Percentiles rank a stretch among this genome's conserved stretches.
These are phyloP conservation scores for Solanum medicagineum DNA, from an alignment of 257 asterid species.

Conservation along the genomic window DNA sequence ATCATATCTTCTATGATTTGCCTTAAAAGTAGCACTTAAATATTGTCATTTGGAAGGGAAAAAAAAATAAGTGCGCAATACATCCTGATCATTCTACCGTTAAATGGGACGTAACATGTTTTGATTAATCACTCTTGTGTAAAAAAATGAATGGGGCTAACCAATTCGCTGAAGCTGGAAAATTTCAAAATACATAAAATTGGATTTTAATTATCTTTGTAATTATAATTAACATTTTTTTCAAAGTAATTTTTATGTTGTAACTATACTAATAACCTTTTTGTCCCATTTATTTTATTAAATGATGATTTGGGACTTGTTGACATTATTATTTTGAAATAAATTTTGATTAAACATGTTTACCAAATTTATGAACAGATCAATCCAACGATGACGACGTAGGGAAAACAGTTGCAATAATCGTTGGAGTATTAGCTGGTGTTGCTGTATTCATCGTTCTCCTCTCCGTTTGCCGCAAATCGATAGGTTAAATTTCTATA, in stretches of 20 bases:
- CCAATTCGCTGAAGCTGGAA: background rate
- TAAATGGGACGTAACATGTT: background rate
- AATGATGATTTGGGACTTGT: background rate
- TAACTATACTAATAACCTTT: background rate
- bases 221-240: background rate
- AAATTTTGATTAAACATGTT: background rate
- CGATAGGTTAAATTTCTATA: conserved; percentile 18
- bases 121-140: background rate
- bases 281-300: background rate
- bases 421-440: conserved; percentile 64
- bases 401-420: conserved; percentile 73
- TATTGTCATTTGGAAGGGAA: accelerated
- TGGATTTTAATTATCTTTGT: background rate
- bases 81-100: background rate
- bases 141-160: background rate
- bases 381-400: conserved; percentile 39
- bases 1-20: background rate
- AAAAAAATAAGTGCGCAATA: background rate
- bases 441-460: conserved; percentile 52
- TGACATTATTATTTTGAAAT: background rate
- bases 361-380: conserved; percentile 13
- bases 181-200: background rate
- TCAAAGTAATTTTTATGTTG: background rate
- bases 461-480: conserved; percentile 63
- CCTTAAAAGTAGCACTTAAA: background rate